Evolutionary conservation across 768 basidiomycete species (phyloP), one percentile per base, ranked within the genome.

Genomic region (Boletus tomentosulus): DNA sequence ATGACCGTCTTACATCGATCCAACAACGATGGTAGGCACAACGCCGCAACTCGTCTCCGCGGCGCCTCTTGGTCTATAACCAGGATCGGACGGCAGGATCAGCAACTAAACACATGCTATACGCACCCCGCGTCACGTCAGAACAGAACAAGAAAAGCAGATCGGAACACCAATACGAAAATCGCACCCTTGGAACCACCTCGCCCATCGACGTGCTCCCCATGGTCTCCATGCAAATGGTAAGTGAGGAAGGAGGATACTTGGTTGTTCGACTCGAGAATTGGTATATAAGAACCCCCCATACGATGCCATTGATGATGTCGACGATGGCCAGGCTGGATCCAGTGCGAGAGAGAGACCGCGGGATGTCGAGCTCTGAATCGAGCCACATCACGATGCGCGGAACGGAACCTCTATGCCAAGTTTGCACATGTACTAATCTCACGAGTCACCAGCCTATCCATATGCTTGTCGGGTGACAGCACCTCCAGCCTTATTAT

Each of bases 111-210:
- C 41, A 42, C 12, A 19, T 19, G 24, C 13, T 27, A 19, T 6
- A 54, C 73, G 28, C 54, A 86, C 89, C 87, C 70, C 75, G 77
- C 1, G 80, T 82, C 1, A 75, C 73, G 60, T 84, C 73, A 0
- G 89, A 87, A 61, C 89, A 94, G 30, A 94, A 76, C 58, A 88
- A 66, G 68, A 95, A 94, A 31, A 96, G 67, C 11, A 94, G 72
- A 62, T 96, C 92, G 52, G 95, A 86, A 64, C 89, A 93, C 92
- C 92, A 95, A 72, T 91, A 94, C 7, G 89, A 86, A 66, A 95
- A 95, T 8, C 91, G 78, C 66, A 95, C 93, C 37, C 92, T 74
- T 1, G 87, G 86, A 28, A 87, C 72, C 22, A 82, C 66, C 13
- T 71, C 64, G 0, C 81, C 81, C 10, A 71, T 68, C 38, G 79